These are phyloP conservation scores for Sugiyamaella castrensis DNA, from an alignment of 1,139 yeast genomes.

Conservation along the genomic window DNA sequence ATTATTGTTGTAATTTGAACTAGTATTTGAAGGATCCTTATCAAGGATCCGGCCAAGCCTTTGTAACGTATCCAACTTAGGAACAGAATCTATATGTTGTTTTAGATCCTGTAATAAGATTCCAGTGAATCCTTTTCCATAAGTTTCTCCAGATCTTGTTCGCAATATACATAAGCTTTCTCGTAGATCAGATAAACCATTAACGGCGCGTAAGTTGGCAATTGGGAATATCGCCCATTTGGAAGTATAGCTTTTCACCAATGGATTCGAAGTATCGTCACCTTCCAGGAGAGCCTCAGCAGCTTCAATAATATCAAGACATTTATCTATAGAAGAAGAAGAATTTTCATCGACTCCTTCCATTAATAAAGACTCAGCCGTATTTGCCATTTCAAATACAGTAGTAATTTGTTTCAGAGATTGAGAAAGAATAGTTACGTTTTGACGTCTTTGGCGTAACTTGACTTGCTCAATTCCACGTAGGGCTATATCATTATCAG, in stretches of 20 bases:
- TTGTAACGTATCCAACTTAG: constrained; percentile 49
- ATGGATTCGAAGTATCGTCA: constrained; percentile 29
- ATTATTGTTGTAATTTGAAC: constrained; percentile 17
- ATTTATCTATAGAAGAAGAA: constrained; percentile 33
- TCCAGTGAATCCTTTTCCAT: constrained; percentile 54
- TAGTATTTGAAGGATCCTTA: constrained; percentile 16
- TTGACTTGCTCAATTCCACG: constrained; percentile 54
- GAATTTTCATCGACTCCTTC: constrained; percentile 18
- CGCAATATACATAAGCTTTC: constrained; percentile 51
- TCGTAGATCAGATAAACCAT: constrained; percentile 57
- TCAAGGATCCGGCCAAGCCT: constrained; percentile 42
- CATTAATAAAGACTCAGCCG: constrained; percentile 26
- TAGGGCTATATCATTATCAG: constrained; percentile 52
- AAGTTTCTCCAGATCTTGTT: constrained; percentile 64
- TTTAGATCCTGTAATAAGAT: constrained; percentile 60
- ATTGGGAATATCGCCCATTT: constrained; percentile 27
- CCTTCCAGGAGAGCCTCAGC: constrained; percentile 61
- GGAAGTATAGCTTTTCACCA: constrained; percentile 37
- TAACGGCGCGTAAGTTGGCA: constrained; percentile 51
- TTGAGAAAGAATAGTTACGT: constrained; percentile 61
- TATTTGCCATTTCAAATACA: constrained; percentile 17
- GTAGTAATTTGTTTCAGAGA: constrained; percentile 54
- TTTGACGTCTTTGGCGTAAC: constrained; percentile 52
- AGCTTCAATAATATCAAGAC: constrained; percentile 54
- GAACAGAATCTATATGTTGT: constrained; percentile 50